A percentile compares a stretch with the other conserved stretches of the same genome.
Conservation (phyloP, 371 early-diverging fungal genomes). For the Lichtheimia corymbifera region DNA sequence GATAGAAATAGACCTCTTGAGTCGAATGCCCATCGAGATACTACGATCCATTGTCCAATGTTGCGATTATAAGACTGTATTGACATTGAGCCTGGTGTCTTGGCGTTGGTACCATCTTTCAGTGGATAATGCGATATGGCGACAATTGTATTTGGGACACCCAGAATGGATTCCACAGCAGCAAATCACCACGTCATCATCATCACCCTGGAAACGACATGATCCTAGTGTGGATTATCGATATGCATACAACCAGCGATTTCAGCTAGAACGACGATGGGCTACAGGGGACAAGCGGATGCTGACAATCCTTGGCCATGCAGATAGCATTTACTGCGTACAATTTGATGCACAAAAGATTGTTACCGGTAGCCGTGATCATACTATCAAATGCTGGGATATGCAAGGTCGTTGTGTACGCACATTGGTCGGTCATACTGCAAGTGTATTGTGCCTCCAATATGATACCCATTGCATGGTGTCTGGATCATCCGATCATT, state of each 20-base stretch:
- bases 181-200: neutral
- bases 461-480: conserved; percentile 80
- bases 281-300: conserved; percentile 28
- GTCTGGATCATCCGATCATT: conserved; percentile 90
- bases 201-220: neutral
- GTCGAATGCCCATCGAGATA: conserved; percentile 15
- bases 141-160: conserved; percentile 14
- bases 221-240: conserved; percentile 16
- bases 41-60: conserved; percentile 12
- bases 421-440: conserved; percentile 83
- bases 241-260: conserved; percentile 17
- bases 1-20: conserved; percentile 7
- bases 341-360: conserved; percentile 85
- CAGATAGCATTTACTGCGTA: conserved; percentile 93
- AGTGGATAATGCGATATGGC: conserved; percentile 21
- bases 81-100: conserved; percentile 15
- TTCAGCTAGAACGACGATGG: conserved; percentile 35
- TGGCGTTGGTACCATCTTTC: conserved; percentile 14
- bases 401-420: conserved; percentile 64
- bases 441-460: conserved; percentile 90
- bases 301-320: conserved; percentile 69
- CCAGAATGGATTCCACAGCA: conserved; percentile 9
- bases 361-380: conserved; percentile 93
- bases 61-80: conserved; percentile 16
- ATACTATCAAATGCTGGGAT: conserved; percentile 75